Conservation (phyloP, 2,329 filamentous ascomycete species). For the Xylariaceae sp. region DNA sequence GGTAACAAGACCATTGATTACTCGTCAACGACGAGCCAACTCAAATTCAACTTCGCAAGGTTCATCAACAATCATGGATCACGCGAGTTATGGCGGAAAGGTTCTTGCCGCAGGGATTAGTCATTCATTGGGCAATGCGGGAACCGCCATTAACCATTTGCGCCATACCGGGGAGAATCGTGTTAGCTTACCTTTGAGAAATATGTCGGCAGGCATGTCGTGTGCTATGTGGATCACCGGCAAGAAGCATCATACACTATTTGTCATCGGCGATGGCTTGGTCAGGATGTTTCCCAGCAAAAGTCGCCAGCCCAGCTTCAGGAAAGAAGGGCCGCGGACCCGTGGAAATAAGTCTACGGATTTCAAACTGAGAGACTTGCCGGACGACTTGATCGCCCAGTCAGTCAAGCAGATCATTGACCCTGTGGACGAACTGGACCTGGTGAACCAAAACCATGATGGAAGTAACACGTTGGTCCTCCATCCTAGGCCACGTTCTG, state of each 20-base stretch:
- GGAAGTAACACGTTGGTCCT: slow-evolving; percentile 52
- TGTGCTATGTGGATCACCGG: slow-evolving; percentile 65
- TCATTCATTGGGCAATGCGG: slow-evolving; percentile 70
- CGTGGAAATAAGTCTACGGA: slow-evolving; percentile 61
- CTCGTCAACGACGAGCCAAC: slow-evolving; percentile 51
- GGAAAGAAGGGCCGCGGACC: slow-evolving; percentile 48
- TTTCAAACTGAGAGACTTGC: slow-evolving; percentile 60
- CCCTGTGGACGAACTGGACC: slow-evolving; percentile 52
- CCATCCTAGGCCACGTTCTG: slow-evolving; percentile 39
- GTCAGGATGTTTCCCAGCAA: slow-evolving; percentile 63
- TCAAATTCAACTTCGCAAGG: slow-evolving; percentile 39
- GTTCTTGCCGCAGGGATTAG: slow-evolving; percentile 70
- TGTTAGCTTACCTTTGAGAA: slow-evolving; percentile 60
- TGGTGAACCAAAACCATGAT: slow-evolving; percentile 51
- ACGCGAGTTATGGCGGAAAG: slow-evolving; percentile 66
- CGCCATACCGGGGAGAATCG: slow-evolving; percentile 74
- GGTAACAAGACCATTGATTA: slow-evolving; percentile 59
- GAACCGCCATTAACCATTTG: slow-evolving; percentile 63
- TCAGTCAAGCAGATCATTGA: slow-evolving; percentile 54
- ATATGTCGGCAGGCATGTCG: slow-evolving; percentile 46
- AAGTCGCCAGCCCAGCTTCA: slow-evolving; percentile 50
- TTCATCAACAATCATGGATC: slow-evolving; percentile 49
- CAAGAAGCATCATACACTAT: slow-evolving; percentile 59
- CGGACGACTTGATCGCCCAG: slow-evolving; percentile 56
- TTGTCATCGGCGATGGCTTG: slow-evolving; percentile 61